Base-by-base conservation (phyloP, 1,284 basidiomycete species). In the Limonomyces culmigenus region DNA sequence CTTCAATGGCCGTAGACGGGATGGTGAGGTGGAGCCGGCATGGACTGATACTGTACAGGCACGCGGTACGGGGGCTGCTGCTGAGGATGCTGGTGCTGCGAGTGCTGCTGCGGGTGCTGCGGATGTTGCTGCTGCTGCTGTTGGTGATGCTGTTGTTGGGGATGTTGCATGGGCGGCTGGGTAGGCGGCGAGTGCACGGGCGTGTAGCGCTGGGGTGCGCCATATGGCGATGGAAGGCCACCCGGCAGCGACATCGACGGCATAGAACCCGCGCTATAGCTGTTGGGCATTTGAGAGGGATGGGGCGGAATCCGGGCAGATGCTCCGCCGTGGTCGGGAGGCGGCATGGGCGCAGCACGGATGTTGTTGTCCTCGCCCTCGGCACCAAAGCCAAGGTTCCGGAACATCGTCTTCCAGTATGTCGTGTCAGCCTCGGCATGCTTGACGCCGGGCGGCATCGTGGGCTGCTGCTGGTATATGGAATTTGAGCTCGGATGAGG, bases 391-490 rank as follows among this genome's bases (percentile, higher is more conserved):
- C 78, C 77, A 16, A 79, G 60, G 42, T 79, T 75, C 36, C 68
- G 53, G 43, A 77, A 68, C 72, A 81, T 78, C 39, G 67, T 67
- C 43, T 67, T 67, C 63, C 72, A 79, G 51, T 81, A 81, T 34
- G 67, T 57, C 13, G 63, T 63, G 47, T 78, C 74, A 23, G 63
- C 59, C 42, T 70, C 58, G 5, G 67, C 13, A 18, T 12, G 35
- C 11, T 19, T n/a, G n/a, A n/a, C n/a, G n/a, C n/a, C 4, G 4
- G 29, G 19, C 6, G 3, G 3, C 3, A 16, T 20, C 31, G 30
- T 19, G 13, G 25, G 12, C n/a, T n/a, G 62, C 58, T 6, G 61
- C 52, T 15, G 61, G 52, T 48, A 63, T 64, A 38, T 55, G 55
- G 46, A 56, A 63, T 19, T 50, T 44, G 39, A 51, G 52, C 29